Evolutionary conservation across 495 filamentous ascomycete genomes (phyloP).

Genomic region (Neurospora intermedia): DNA sequence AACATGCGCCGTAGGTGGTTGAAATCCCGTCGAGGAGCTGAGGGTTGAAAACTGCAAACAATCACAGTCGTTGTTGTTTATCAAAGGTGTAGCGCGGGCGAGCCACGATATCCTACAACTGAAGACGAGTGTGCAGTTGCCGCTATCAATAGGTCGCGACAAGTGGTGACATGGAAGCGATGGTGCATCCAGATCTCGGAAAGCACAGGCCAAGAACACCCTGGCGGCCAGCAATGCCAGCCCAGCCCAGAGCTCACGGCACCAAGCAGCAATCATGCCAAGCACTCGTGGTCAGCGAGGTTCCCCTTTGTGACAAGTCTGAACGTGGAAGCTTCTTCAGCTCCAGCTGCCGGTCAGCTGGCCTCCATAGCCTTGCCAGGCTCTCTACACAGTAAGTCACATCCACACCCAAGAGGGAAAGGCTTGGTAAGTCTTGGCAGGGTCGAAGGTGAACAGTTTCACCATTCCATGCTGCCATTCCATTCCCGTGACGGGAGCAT

Average conservation of each 20-base stretch:
- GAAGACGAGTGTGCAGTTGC: background rate
- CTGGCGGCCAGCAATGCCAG: background rate
- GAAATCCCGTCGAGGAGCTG: background rate
- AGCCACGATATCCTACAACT: background rate
- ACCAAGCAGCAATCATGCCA: conserved; percentile 6
- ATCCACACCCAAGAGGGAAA: background rate
- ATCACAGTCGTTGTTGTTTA: background rate
- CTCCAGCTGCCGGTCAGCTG: background rate
- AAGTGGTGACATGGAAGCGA: background rate
- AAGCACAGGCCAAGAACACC: background rate
- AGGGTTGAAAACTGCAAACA: background rate
- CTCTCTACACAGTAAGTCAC: background rate
- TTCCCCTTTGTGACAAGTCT: background rate
- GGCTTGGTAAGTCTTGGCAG: background rate
- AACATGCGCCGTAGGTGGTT: background rate
- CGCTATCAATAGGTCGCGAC: background rate
- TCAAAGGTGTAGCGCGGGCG: background rate
- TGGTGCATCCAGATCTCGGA: background rate
- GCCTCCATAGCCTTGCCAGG: background rate
- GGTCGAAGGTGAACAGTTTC: background rate
- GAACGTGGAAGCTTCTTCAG: background rate
- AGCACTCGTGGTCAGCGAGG: background rate
- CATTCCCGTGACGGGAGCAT: background rate
- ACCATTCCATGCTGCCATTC: background rate
- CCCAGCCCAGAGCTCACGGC: too few species aligned